phyloP scores from a whole-genome alignment of 2,329 filamentous ascomycete species.

The Colletotrichum viniferum region DNA sequence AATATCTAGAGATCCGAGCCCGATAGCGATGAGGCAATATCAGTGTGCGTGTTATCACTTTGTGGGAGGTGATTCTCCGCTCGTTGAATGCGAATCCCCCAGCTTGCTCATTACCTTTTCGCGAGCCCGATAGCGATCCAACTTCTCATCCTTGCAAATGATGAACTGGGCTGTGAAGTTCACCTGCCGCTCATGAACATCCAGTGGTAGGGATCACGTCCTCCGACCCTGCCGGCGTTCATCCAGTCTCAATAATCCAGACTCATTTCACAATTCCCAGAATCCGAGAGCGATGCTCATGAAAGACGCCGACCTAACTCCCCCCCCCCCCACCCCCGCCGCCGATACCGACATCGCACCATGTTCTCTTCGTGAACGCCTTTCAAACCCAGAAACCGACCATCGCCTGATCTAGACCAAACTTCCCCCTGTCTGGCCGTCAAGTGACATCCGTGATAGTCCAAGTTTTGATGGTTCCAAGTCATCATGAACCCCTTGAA shows the following conservation, averaged over 20 bases:
- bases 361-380: background rate
- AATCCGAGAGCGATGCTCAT: background rate
- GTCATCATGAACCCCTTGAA: background rate
- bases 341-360: background rate
- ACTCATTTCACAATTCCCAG: background rate
- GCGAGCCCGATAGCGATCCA: background rate
- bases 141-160: rapidly evolving
- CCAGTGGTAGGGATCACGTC: background rate
- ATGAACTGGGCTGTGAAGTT: background rate
- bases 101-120: background rate
- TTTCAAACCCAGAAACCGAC: background rate
- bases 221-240: background rate
- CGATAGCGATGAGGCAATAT: background rate
- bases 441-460: background rate
- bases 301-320: background rate
- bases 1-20: background rate
- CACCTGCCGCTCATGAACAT: rapidly evolving
- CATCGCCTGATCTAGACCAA: rapidly evolving
- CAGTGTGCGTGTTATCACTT: background rate
- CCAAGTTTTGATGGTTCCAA: background rate
- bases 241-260: background rate
- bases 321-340: too few relatives aligned
- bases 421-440: background rate
- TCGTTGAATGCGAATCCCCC: too few relatives aligned
- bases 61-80: too few relatives aligned